Percentiles rank a stretch among this genome's conserved stretches.
These are phyloP conservation scores for Exserohilum turcica DNA, from an alignment of 2,329 filamentous ascomycete species.

Conservation along the genomic window DNA sequence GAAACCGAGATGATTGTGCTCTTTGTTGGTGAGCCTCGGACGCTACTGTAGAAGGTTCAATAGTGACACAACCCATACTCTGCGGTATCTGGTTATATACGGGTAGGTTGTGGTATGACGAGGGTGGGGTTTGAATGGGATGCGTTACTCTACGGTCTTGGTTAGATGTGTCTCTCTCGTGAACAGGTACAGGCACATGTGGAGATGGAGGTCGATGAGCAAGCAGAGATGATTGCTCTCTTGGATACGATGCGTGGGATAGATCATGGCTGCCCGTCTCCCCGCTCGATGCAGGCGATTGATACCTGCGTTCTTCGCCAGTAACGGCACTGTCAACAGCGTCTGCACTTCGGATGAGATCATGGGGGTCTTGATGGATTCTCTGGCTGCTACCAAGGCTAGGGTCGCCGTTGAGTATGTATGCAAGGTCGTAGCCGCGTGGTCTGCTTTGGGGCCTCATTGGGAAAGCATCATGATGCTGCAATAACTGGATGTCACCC, in stretches of 20 bases:
- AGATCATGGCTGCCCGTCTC: constrained; percentile 19
- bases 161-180: constrained; percentile 4
- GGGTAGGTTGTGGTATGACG: neutral
- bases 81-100: constrained; percentile 29
- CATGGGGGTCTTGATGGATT: constrained; percentile 27
- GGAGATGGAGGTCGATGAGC: no score
- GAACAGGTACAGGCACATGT: constrained; percentile 1
- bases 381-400: constrained; percentile 1
- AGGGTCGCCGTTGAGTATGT: constrained; percentile 29
- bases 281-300: constrained; percentile 19
- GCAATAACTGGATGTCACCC: constrained; percentile 17
- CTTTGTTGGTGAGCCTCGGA: constrained; percentile 3
- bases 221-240: constrained; percentile 20
- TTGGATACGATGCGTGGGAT: constrained; percentile 20
- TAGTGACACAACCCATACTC: constrained; percentile 29
- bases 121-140: constrained; percentile 16
- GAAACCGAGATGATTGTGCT: constrained; percentile 23
- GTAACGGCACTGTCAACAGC: constrained; percentile 51
- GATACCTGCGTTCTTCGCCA: constrained; percentile 49
- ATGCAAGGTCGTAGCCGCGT: neutral
- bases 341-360: constrained; percentile 41
- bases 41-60: constrained; percentile 25
- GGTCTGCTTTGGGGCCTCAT: constrained; percentile 58
- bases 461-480: constrained; percentile 24
- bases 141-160: constrained; percentile 16